phyloP scores from a whole-genome alignment of 23 red algal species.

The Gracilaria domingensis region DNA sequence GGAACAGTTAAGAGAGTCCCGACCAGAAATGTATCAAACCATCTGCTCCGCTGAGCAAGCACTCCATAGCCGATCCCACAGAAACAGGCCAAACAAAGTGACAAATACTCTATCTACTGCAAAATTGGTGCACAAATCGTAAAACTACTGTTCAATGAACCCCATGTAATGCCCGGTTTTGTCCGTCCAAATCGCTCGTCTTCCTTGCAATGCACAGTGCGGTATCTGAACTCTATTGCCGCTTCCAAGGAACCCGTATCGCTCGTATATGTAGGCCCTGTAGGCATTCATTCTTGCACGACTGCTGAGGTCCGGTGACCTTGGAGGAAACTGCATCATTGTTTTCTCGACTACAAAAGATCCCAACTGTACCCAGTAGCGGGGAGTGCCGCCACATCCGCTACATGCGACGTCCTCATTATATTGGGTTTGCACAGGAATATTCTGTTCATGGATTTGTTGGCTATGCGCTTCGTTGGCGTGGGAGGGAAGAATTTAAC shows the following conservation, averaged over 20 bases:
- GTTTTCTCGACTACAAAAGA: neutral
- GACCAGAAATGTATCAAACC: too few species aligned
- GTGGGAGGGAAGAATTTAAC: too few species aligned
- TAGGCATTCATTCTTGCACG: neutral
- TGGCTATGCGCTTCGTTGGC: neutral
- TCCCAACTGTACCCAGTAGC: slow-evolving; percentile 5
- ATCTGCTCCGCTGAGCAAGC: too few species aligned
- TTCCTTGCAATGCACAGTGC: neutral
- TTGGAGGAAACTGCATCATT: neutral
- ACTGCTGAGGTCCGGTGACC: neutral
- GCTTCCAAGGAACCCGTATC: neutral
- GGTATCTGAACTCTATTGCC: neutral
- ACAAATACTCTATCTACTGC: too few species aligned
- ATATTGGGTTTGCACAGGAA: neutral
- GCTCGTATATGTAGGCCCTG: neutral
- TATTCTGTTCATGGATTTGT: too few species aligned
- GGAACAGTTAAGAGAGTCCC: neutral
- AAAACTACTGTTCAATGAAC: too few species aligned
- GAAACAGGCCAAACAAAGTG: too few species aligned
- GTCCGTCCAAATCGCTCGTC: too few species aligned
- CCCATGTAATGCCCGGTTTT: too few species aligned
- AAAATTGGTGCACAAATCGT: too few species aligned
- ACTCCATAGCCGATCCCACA: too few species aligned
- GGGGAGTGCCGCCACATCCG: neutral
- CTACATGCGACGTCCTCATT: neutral